Conservation (phyloP, 305 asterid species). For the Solanum aculeatissimum region DNA sequence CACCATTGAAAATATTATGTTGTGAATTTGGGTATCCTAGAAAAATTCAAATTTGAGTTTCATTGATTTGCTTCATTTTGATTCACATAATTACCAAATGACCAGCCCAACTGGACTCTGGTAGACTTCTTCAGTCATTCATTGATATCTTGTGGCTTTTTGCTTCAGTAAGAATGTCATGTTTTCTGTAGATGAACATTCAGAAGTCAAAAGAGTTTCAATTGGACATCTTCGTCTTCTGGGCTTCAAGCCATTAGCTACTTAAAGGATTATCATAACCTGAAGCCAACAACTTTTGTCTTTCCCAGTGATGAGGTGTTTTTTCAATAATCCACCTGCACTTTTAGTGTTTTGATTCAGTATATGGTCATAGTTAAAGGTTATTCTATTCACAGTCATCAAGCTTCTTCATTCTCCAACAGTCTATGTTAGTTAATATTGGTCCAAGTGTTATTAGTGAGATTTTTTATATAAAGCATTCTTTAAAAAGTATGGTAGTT, state of each 20-base stretch:
- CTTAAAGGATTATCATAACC: slow-evolving; percentile 76
- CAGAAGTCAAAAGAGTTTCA: slow-evolving; percentile 74
- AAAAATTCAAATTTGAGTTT: neutral
- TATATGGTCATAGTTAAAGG: neutral
- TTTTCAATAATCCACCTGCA: neutral
- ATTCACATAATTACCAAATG: neutral
- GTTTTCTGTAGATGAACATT: slow-evolving; percentile 59
- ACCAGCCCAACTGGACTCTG: neutral
- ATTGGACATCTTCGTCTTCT: slow-evolving; percentile 74
- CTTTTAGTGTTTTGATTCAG: neutral
- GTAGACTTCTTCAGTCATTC: neutral
- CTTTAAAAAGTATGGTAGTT: neutral
- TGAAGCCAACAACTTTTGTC: slow-evolving; percentile 84
- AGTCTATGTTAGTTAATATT: neutral
- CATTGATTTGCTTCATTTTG: neutral
- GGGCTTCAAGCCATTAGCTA: slow-evolving; percentile 94
- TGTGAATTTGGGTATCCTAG: neutral
- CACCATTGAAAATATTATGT: neutral
- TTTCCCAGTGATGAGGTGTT: slow-evolving; percentile 90
- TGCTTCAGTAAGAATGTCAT: slow-evolving; percentile 60
- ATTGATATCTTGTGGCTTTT: neutral
- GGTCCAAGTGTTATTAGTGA: neutral
- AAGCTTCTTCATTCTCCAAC: neutral
- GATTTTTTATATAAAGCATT: neutral
- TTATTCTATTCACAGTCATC: neutral